These are phyloP conservation scores for Lecanicillium sp. DNA, from an alignment of 2,329 filamentous ascomycete species.

Conservation along the genomic window DNA sequence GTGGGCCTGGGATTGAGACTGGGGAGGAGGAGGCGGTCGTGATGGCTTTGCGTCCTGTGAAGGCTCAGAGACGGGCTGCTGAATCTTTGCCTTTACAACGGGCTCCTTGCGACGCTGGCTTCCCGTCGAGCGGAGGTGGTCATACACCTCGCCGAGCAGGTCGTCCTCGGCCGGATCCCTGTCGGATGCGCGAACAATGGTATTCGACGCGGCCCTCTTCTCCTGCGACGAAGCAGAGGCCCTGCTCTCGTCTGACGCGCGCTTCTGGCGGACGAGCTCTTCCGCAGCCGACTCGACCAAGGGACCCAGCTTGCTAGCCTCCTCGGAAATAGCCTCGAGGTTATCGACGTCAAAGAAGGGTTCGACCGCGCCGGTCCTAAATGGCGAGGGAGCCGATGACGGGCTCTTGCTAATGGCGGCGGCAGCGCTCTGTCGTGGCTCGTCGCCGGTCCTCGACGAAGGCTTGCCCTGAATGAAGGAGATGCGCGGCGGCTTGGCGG, in stretches of 20 bases:
- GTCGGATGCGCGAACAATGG: no score
- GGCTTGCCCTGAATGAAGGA: conserved; percentile 11
- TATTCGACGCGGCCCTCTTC: neutral
- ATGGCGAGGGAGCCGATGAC: conserved; percentile 41
- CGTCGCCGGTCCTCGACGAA: neutral
- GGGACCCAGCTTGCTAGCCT: conserved; percentile 38
- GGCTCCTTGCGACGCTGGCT: no score
- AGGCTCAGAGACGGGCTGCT: no score
- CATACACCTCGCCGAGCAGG: conserved; percentile 42
- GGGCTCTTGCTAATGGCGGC: conserved; percentile 24
- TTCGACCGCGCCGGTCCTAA: conserved; percentile 59
- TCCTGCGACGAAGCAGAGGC: neutral
- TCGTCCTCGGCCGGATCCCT: conserved; percentile 28
- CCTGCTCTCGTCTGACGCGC: neutral
- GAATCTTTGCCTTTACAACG: neutral
- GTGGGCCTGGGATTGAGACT: no score
- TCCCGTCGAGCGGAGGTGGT: no score
- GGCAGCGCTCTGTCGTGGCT: neutral
- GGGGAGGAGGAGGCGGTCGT: no score
- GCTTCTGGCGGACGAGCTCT: conserved; percentile 9
- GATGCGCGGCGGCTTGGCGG: conserved; percentile 20
- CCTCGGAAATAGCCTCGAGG: conserved; percentile 45
- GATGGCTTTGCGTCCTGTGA: no score
- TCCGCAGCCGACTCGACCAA: conserved; percentile 12
- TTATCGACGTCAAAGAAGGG: conserved; percentile 58